Conservation (phyloP, 2,329 filamentous ascomycete genomes). For the Colletotrichum sp. region DNA sequence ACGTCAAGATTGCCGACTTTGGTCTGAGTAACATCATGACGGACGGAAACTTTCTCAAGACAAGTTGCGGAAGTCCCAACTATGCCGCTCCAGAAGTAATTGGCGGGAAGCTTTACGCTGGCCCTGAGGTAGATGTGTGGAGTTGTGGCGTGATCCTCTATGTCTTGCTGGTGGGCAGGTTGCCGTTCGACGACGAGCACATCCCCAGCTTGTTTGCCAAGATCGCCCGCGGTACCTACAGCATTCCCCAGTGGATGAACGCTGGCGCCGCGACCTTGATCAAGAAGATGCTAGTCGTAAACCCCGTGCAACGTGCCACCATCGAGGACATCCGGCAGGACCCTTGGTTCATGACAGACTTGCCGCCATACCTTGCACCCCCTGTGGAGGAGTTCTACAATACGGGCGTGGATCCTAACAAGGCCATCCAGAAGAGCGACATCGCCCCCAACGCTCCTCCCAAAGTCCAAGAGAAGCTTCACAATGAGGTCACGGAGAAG, state of each 20-base stretch:
- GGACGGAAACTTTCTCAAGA: conserved; percentile 98
- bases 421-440: conserved; percentile 82
- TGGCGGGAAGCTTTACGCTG: conserved; percentile 95
- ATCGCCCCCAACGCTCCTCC: conserved; percentile 80
- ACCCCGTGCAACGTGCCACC: conserved; percentile 91
- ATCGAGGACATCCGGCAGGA: conserved; percentile 93
- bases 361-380: conserved; percentile 85
- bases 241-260: conserved; percentile 89
- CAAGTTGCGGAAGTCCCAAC: conserved; percentile 96
- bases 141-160: conserved; percentile 93
- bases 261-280: conserved; percentile 82
- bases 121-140: conserved; percentile 98
- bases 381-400: conserved; percentile 92
- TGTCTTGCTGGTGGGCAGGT: conserved; percentile 77
- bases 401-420: conserved; percentile 92
- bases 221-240: conserved; percentile 93
- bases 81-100: conserved; percentile 98
- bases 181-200: conserved; percentile 98
- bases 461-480: conserved; percentile 85
- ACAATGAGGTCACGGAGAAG: conserved; percentile 92
- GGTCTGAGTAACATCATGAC: conserved; percentile 99
- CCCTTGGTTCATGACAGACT: conserved; percentile 89
- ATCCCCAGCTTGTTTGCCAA: conserved; percentile 98
- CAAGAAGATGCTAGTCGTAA: conserved; percentile 92
- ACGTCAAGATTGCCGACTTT: conserved; percentile 99